Conservation (phyloP, 306 rosid species). For the Casuarina cunninghamiana region DNA sequence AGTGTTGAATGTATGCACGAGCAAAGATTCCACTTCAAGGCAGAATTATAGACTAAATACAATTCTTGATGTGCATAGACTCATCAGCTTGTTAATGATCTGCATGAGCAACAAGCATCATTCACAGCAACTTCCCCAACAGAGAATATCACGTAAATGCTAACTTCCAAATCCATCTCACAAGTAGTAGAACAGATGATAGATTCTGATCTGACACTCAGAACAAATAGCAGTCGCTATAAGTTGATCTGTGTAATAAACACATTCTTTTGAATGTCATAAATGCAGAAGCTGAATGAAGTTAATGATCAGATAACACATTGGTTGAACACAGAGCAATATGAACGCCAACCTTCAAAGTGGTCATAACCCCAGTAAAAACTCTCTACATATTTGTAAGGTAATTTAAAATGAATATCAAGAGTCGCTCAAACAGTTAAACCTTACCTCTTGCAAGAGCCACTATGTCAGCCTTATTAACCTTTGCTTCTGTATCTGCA, state of each 20-base stretch:
- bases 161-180: background rate
- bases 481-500: constrained; percentile 47
- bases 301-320: background rate
- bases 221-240: background rate
- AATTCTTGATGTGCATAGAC: background rate
- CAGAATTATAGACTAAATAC: background rate
- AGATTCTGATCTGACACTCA: background rate
- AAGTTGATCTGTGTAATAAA: background rate
- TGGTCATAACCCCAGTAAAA: background rate
- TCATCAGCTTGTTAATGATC: background rate
- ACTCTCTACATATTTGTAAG: background rate
- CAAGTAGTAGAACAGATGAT: background rate
- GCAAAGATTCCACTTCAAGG: background rate
- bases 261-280: background rate
- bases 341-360: background rate
- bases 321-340: background rate
- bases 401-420: background rate
- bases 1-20: background rate
- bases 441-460: constrained; percentile 84
- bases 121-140: background rate
- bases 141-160: background rate
- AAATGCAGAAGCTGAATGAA: background rate
- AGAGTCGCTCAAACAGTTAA: constrained; percentile 24
- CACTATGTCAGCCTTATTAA: constrained; percentile 56
- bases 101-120: background rate